Percentiles rank a stretch among this genome's conserved stretches.
These are phyloP conservation scores for Ammopiptanthus mongolicus DNA, from an alignment of 306 rosid genomes.

Conservation along the genomic window DNA sequence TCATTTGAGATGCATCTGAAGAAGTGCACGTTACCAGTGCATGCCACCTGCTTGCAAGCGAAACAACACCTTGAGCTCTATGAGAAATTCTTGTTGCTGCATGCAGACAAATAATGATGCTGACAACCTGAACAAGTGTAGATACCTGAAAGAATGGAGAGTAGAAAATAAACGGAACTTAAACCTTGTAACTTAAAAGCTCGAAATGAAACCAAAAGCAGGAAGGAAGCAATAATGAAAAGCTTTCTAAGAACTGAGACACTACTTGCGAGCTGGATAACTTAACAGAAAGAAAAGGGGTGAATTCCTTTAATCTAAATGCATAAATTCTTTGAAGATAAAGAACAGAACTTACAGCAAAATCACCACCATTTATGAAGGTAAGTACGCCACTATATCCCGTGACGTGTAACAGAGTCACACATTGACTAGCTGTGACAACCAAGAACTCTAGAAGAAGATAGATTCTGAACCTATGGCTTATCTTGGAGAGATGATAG, in stretches of 20 bases:
- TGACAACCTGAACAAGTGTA: conserved; percentile 79
- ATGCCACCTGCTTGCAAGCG: conserved; percentile 82
- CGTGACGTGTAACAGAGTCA: conserved; percentile 62
- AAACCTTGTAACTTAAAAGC: neutral
- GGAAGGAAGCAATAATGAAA: neutral
- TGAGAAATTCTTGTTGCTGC: conserved; percentile 81
- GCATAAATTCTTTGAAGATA: conserved; percentile 4
- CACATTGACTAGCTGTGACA: conserved; percentile 66
- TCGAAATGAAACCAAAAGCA: neutral
- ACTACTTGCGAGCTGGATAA: neutral
- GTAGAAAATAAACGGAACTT: neutral
- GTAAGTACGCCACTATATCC: conserved; percentile 48
- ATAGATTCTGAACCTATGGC: conserved; percentile 81
- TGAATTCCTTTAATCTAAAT: neutral
- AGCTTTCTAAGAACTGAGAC: neutral
- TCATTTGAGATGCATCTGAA: conserved; percentile 41
- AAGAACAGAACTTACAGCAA: conserved; percentile 63
- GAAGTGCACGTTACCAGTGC: conserved; percentile 59
- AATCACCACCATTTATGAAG: conserved; percentile 64
- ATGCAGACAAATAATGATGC: conserved; percentile 66
- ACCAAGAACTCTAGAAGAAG: conserved; percentile 64
- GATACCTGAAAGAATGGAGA: conserved; percentile 47
- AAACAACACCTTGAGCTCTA: conserved; percentile 71
- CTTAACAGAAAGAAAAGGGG: neutral
- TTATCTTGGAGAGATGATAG: conserved; percentile 72